These are phyloP conservation scores for Fusarium praegraminearum DNA, from an alignment of 2,329 filamentous ascomycete species.

Conservation along the genomic window DNA sequence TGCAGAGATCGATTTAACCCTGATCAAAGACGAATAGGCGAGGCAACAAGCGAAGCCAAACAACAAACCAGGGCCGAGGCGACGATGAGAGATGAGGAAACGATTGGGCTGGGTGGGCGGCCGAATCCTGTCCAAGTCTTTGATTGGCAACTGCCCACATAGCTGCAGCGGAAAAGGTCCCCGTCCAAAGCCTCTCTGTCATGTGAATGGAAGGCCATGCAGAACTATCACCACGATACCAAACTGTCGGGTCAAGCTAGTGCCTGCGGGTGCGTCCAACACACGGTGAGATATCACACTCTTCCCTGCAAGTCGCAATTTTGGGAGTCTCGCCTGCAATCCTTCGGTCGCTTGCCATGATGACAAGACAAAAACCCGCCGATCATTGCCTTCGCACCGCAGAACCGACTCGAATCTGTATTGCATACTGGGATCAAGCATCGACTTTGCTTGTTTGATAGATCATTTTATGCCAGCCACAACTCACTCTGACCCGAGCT, in stretches of 20 bases:
- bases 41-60: conserved; percentile 14
- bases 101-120: conserved; percentile 12
- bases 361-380: conserved; percentile 18
- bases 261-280: conserved; percentile 22
- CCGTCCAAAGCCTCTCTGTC: conserved; percentile 40
- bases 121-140: conserved; percentile 7
- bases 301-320: conserved; percentile 28
- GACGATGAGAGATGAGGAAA: conserved; percentile 12
- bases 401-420: conserved; percentile 4
- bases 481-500: conserved; percentile 6
- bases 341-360: conserved; percentile 12
- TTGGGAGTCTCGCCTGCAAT: conserved; percentile 20
- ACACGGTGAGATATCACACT: conserved; percentile 19
- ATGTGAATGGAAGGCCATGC: conserved; percentile 44
- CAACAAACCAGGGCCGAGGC: not conserved
- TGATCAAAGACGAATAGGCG: conserved; percentile 1
- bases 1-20: conserved; percentile 15
- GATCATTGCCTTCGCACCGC: conserved; percentile 11
- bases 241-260: conserved; percentile 43
- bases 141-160: conserved; percentile 18
- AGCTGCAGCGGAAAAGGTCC: conserved; percentile 35
- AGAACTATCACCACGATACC: conserved; percentile 43
- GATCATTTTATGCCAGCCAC: conserved; percentile 16
- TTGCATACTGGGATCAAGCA: conserved; percentile 32
- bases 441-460: conserved; percentile 28